Base-by-base conservation (phyloP, 2,329 filamentous ascomycete species). In the Pestalotiopsis sp. region DNA sequence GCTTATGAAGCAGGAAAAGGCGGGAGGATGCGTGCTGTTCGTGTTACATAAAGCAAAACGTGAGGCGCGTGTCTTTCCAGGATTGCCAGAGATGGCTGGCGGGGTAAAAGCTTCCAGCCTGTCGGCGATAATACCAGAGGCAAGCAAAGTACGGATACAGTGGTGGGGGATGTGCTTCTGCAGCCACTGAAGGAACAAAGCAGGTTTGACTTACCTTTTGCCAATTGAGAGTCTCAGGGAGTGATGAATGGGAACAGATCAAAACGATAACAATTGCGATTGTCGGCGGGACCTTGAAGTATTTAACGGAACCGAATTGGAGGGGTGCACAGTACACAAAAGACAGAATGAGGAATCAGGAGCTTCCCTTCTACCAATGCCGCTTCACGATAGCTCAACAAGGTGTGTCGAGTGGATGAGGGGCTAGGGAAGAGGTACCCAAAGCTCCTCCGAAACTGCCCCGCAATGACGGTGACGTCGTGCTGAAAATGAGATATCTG, bases 11-110 rank as follows among this genome's bases (percentile, higher is more conserved):
- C 59, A 39, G 38, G 13, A 39, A 62, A 27, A 36, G 27, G 31
- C 31, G 57, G 59, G 13, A 20, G 27, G 57, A 59, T 59, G 45
- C 14, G 14, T 20, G 17, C 59, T 36, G 36, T 62, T 38, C 27
- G 25, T 39, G 31, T 62, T 39, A 62, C 27, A 62, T 41, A 38
- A 62, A 39, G 57, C 3, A 52, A 59, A 52, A 59, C 14, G 59
- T 62, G 31, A 62, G 59, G 59, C 59, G 59, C 57, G 57, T 23
- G 57, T 59, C n/a, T 62, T 20, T 62, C 59, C 59, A 62, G 59
- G 59, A 62, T 62, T 20, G 27, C 36, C 13, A 20, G 17, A 62
- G 25, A 59, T 59, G 57, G 59, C 27, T 62, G 59, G 59, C 31
- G 59, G 59, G 59, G 59, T 62, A 62, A 62, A 38, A 36, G n/a